phyloP scores from a whole-genome alignment of 768 basidiomycete species.

The Agrocybe chaxingu region DNA sequence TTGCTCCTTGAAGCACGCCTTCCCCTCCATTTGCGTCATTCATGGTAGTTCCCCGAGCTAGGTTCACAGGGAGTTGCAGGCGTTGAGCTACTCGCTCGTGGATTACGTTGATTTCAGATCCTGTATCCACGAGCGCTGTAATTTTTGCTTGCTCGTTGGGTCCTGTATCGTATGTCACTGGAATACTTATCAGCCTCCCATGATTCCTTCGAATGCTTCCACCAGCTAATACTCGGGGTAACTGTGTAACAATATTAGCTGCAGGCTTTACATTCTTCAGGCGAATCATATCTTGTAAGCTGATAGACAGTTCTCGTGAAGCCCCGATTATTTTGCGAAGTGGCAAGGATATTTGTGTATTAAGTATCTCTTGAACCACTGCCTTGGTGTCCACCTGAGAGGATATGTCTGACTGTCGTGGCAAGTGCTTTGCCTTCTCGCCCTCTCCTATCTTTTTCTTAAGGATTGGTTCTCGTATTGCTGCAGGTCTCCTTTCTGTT shows the following conservation, averaged over 20 bases:
- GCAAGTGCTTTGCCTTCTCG: not conserved
- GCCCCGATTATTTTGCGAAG: constrained; percentile 4
- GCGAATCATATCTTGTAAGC: constrained; percentile 1
- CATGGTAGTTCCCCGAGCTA: constrained; percentile 8
- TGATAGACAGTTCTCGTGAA: constrained; percentile 4
- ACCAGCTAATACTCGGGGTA: not conserved
- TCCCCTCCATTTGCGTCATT: constrained; percentile 26
- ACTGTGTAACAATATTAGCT: not conserved
- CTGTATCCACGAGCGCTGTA: constrained; percentile 22
- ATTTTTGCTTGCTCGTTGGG: not conserved
- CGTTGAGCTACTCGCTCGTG: constrained; percentile 6
- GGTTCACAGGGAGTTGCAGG: constrained; percentile 11
- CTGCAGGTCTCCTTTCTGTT: no score
- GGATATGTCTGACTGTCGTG: constrained; percentile 10
- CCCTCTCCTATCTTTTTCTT: not conserved
- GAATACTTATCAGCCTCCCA: constrained; percentile 10
- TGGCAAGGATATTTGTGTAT: constrained; percentile 3
- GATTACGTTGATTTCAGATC: constrained; percentile 24
- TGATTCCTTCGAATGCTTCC: not conserved
- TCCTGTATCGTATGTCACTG: constrained; percentile 6
- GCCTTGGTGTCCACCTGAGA: constrained; percentile 1
- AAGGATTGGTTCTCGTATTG: constrained; percentile 3
- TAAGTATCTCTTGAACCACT: constrained; percentile 3
- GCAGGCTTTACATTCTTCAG: not conserved
- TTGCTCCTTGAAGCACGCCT: constrained; percentile 16